Percentiles rank a stretch among this genome's conserved stretches.
Evolutionary conservation across 176 grass and related monocot species (phyloP).

Genomic region (Tillandsia fasciculata): DNA sequence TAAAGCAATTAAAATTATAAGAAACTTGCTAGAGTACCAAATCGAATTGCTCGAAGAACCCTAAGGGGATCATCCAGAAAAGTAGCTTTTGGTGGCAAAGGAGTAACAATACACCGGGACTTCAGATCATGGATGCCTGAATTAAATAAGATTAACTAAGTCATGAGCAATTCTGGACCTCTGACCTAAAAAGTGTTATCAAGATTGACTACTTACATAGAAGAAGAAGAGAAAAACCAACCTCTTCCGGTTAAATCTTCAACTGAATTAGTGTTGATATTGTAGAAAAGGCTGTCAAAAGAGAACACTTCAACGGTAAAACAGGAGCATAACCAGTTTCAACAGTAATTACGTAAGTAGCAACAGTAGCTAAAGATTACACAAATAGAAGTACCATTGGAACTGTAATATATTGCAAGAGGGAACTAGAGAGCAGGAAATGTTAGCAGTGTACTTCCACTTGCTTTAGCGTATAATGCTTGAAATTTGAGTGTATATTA

Average conservation of each 20-base stretch:
- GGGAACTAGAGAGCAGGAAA: not conserved
- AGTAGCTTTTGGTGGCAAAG: conserved; percentile 79
- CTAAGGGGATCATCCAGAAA: conserved; percentile 93
- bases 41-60: conserved; percentile 97
- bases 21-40: conserved; percentile 38
- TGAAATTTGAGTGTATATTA: not conserved
- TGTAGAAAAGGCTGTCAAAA: conserved; percentile 73
- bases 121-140: conserved; percentile 73
- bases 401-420: not conserved
- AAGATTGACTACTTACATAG: not conserved
- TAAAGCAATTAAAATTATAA: not conserved
- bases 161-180: conserved; percentile 11
- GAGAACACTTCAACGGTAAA: conserved; percentile 9
- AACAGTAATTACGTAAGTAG: conserved; percentile 2
- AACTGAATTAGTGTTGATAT: conserved; percentile 70
- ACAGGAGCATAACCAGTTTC: conserved; percentile 3
- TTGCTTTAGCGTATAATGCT: not conserved
- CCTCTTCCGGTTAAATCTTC: conserved; percentile 95
- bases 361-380: not conserved
- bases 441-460: not conserved
- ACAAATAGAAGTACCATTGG: not conserved
- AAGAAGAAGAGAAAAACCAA: conserved; percentile 21
- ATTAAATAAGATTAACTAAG: conserved; percentile 21
- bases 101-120: conserved; percentile 70
- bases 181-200: conserved; percentile 8